Conservation (phyloP, 495 filamentous ascomycete genomes). For the Tuber microsphaerosporum region DNA sequence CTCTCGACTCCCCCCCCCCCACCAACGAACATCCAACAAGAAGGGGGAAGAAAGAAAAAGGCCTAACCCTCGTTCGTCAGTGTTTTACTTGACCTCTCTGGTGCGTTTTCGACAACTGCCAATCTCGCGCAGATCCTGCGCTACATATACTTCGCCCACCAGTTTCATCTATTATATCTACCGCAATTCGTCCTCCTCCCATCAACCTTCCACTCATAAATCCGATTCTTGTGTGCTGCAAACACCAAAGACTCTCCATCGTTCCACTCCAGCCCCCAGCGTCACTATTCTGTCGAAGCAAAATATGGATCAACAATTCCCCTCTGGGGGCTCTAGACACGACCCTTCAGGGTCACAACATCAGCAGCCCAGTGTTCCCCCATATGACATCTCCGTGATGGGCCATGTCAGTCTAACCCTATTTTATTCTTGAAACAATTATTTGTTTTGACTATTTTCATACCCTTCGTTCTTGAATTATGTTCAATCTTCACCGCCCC, state of each 20-base stretch:
- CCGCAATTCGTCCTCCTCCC: slow-evolving; percentile 31
- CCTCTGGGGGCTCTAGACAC: slow-evolving; percentile 38
- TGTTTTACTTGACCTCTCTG: slow-evolving; percentile 5
- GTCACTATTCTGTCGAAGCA: slow-evolving; percentile 36
- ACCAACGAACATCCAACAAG: background rate
- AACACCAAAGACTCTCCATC: slow-evolving; percentile 14
- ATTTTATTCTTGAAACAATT: slow-evolving; percentile 36
- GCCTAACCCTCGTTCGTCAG: background rate
- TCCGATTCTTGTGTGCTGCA: background rate
- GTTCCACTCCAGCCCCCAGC: slow-evolving; percentile 19
- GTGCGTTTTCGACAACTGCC: background rate
- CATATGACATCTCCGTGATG: slow-evolving; percentile 42
- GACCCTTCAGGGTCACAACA: slow-evolving; percentile 41
- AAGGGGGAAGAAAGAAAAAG: background rate
- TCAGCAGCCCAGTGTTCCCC: slow-evolving; percentile 39
- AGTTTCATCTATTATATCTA: slow-evolving; percentile 37
- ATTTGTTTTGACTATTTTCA: slow-evolving; percentile 37
- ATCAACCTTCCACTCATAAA: slow-evolving; percentile 2
- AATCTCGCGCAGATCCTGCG: slow-evolving; percentile 4
- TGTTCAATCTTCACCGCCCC: slow-evolving; percentile 19
- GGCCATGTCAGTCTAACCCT: slow-evolving; percentile 39
- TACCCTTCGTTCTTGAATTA: slow-evolving; percentile 25
- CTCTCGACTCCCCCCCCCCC: background rate
- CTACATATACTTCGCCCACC: slow-evolving; percentile 7
- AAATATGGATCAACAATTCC: slow-evolving; percentile 40